Base-by-base conservation (phyloP, 805 yeast species). In the Metschnikowia dekortorum region DNA sequence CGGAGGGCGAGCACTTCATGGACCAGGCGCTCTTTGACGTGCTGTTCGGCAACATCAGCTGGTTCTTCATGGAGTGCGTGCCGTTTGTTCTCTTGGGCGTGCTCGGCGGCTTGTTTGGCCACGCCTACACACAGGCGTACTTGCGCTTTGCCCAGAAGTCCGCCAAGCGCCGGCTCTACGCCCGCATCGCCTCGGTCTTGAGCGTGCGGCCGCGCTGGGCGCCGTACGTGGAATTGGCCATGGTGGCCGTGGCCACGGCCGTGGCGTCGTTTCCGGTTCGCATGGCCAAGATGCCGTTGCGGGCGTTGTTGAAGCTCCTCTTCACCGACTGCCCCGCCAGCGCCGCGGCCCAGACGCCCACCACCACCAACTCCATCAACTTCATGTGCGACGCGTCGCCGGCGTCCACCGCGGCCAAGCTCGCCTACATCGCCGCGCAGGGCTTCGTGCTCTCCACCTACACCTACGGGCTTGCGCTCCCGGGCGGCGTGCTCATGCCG, bases 41-140 rank as follows among this genome's bases (percentile, higher is more conserved):
- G n/a, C 87, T 84, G 54, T 79, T 79, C 46, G 82, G 84, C 46
- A 84, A 84, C 59, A 78, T 85, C 56, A 76, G 81, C 50, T 89
- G 96, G 94, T 73, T 87, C 18, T 69, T 78, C 44, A 64, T 85
- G 61, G 96, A 89, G 60, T 65, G 85, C 2, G 55, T 85, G 6
- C 94, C 95, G 0, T 89, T 88, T 60, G 68, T 85, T n/a, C 34
- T 82, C 1, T 67, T 89, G 16, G 96, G 96, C 0, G 65, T 81
- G 0, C 46, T 81, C 7, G 92, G 96, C 40, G 96, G 94, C 0
- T 46, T 78, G 7, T 78, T 79, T 60, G 94, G 95, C 4, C 72
- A 78, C 18, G 54, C 68, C 8, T 80, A 82, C 62, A 80, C 75
- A 47, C 69, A 59, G 37, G 55, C 82, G 9, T 83, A 84, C 61